Evolutionary conservation across 1,284 basidiomycete species (phyloP).

Genomic region (Boletellus deceptivus): DNA sequence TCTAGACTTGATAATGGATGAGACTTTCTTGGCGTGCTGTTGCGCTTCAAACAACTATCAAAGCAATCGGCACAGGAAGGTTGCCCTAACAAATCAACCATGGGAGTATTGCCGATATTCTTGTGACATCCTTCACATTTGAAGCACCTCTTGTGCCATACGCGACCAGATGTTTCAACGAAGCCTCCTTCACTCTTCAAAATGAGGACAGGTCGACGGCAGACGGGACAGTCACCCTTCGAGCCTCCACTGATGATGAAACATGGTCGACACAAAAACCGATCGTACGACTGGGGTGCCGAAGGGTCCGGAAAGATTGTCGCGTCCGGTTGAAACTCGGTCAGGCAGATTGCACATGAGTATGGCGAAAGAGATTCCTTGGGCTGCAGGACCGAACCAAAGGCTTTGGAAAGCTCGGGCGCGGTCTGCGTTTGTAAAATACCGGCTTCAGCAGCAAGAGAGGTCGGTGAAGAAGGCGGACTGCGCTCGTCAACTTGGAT

Average conservation of each 20-base stretch:
- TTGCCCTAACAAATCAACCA: constrained; percentile 76
- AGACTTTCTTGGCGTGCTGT: constrained; percentile 43
- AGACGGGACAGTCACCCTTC: constrained; percentile 66
- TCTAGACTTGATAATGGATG: constrained; percentile 30
- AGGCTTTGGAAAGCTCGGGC: constrained; percentile 72
- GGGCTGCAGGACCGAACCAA: constrained; percentile 78
- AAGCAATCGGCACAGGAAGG: constrained; percentile 78
- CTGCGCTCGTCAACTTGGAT: constrained; percentile 20
- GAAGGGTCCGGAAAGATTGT: constrained; percentile 79
- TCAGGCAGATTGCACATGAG: constrained; percentile 62
- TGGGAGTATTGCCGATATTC: constrained; percentile 67
- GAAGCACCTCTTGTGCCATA: constrained; percentile 81
- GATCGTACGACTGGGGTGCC: constrained; percentile 37
- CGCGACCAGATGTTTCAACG: constrained; percentile 61
- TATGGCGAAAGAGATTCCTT: constrained; percentile 66
- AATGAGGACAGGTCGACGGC: constrained; percentile 64
- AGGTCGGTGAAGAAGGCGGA: constrained; percentile 38
- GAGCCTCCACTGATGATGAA: constrained; percentile 70
- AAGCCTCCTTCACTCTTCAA: constrained; percentile 75
- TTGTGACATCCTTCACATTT: constrained; percentile 67
- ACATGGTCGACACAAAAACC: constrained; percentile 71
- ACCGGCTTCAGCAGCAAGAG: constrained; percentile 41
- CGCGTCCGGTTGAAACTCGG: constrained; percentile 70
- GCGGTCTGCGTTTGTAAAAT: constrained; percentile 62
- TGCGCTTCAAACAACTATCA: constrained; percentile 63